Evolutionary conservation across 768 basidiomycete genomes (phyloP), one percentile per base, ranked within the genome.

Genomic region (Russula ochroleuca): DNA sequence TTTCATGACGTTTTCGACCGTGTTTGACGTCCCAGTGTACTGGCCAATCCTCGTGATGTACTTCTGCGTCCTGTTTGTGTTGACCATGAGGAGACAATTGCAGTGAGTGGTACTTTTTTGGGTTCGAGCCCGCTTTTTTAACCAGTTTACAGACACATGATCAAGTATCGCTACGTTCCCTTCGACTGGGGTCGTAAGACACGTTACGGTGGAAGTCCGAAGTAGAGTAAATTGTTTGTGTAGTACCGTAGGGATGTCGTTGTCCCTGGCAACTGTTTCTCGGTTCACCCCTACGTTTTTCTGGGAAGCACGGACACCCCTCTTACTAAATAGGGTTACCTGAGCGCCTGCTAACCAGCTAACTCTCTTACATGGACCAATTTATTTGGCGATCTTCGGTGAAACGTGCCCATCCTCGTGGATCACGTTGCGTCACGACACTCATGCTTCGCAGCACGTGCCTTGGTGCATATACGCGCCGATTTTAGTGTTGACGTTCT

Each of bases 31-130:
- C 23, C 96, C 97, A 8, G 97, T 98, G 25, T 98, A 97, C 78
- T 98, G 97, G 95, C 97, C 97, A 9, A 98, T 99, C 75, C 85
- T 99, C 59, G 86, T 98, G 69, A 80, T 98, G 62, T 99, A 99
- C 79, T 99, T 98, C 81, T 90, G 90, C 75, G 88, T 94, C 48
- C 82, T 98, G 59, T 98, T 98, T 72, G 84, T 91, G 23, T 79
- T 98, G 69, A 98, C 96, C 5, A 96, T 99, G 93, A 84, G 94
- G 66, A 79, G 94, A 66, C 94, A 98, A 76, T 94, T 98, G 68
- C 92, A 93, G 94, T 96, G 73, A 70, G 94, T 82, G 31, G 43
- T 2, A n/a, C 17, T 3, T 3, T 55, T 35, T 17, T 23, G 43
- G 8, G 23, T 28, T 25, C 64, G 8, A 5, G 38, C 21, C 1